Conservation (phyloP, 345 rosid species). For the Syzygium jambos region DNA sequence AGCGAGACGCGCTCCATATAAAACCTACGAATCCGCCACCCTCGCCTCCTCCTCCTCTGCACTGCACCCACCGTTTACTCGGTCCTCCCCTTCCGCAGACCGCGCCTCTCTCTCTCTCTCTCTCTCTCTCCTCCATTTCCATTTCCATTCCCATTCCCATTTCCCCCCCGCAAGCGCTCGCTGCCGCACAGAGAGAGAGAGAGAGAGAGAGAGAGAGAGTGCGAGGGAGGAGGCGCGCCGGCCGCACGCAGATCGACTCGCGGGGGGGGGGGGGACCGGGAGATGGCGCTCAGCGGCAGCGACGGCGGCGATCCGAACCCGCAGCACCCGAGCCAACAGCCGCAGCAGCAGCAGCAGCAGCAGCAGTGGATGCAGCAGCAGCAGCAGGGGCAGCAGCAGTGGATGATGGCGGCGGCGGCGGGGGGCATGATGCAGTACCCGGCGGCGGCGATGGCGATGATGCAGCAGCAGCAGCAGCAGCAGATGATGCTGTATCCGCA, state of each 20-base stretch:
- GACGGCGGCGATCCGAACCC: constrained; percentile 47
- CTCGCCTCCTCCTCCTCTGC: not conserved
- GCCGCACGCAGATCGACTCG: not conserved
- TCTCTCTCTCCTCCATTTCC: not conserved
- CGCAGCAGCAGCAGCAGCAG: not conserved
- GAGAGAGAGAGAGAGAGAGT: not conserved
- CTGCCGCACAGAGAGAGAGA: not conserved
- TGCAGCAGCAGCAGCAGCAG: constrained; percentile 94
- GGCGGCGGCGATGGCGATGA: constrained; percentile 82
- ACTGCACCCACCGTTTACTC: not conserved
- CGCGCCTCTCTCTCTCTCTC: not conserved
- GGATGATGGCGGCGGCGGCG: constrained; percentile 2
- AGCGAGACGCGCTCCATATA: not conserved
- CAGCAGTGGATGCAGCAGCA: constrained; percentile 3
- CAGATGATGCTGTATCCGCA: constrained; percentile 95
- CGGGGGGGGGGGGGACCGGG: not conserved
- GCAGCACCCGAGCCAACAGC: constrained; percentile 8
- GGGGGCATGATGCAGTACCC: constrained; percentile 53
- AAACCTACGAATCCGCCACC: not conserved
- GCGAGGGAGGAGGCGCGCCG: not conserved
- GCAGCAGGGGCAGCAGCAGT: not conserved
- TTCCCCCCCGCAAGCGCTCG: not conserved
- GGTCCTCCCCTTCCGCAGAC: not conserved
- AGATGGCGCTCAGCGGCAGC: not conserved
- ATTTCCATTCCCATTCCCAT: not conserved